phyloP scores from a whole-genome alignment of 2,329 filamentous ascomycete species.

The Xylaria hypoxylon region DNA sequence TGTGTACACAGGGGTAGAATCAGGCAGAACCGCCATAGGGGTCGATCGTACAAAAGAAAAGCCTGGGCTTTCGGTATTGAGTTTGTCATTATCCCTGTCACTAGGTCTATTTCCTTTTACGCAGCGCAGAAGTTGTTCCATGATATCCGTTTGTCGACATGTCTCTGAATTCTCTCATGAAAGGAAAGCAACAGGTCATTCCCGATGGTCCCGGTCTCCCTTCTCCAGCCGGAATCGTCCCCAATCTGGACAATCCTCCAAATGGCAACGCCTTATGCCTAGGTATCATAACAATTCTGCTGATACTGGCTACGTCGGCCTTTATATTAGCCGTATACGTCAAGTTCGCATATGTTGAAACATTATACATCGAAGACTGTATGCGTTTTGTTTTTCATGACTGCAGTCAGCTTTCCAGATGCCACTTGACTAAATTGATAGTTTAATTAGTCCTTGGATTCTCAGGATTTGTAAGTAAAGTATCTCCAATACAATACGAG shows the following conservation, averaged over 20 bases:
- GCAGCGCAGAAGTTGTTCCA: too few relatives aligned
- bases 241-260: constrained; percentile 16
- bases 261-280: constrained; percentile 16
- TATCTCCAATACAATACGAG: background rate
- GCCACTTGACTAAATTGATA: background rate
- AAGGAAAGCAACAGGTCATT: constrained; percentile 18
- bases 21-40: too few relatives aligned
- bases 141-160: background rate
- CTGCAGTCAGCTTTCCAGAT: background rate
- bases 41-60: too few relatives aligned
- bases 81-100: background rate
- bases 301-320: background rate
- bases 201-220: constrained; percentile 22
- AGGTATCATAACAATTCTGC: background rate
- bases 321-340: background rate
- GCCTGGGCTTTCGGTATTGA: too few relatives aligned
- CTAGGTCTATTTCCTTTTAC: background rate
- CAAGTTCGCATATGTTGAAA: background rate
- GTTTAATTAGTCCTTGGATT: constrained; percentile 9
- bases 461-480: constrained; percentile 15
- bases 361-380: constrained; percentile 18
- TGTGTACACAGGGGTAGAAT: too few relatives aligned
- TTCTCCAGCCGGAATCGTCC: constrained; percentile 19
- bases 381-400: background rate
- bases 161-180: constrained; percentile 14